Conservation (phyloP, 106 monocot species). For the Dendrobium nobile region DNA sequence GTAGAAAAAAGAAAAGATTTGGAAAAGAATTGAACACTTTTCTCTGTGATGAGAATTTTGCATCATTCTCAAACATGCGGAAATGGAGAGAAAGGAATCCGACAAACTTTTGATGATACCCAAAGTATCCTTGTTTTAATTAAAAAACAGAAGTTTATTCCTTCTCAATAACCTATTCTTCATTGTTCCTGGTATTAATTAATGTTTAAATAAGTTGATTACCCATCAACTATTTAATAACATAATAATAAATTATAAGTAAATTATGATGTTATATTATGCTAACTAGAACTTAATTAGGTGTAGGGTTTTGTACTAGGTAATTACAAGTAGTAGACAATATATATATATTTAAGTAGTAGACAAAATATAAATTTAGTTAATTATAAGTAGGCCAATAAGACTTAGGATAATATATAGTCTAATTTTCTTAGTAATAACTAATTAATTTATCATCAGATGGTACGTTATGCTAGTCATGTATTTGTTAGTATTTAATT, state of each 20-base stretch:
- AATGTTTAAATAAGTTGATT: neutral
- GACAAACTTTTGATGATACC: neutral
- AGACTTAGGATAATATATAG: neutral
- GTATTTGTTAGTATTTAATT: no score
- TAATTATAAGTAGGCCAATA: neutral
- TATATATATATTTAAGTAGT: neutral
- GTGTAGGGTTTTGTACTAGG: neutral
- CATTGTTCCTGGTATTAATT: neutral
- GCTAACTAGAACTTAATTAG: neutral
- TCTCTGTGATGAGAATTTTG: no score
- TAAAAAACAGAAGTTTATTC: neutral
- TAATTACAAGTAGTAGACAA: neutral
- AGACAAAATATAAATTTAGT: neutral
- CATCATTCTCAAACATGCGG: no score
- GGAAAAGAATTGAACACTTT: no score
- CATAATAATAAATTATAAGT: neutral
- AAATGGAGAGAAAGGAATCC: no score
- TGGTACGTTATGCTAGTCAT: no score
- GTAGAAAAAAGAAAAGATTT: neutral
- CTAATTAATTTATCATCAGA: no score
- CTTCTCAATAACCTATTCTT: neutral
- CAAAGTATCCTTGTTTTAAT: neutral
- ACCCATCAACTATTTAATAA: neutral
- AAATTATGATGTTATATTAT: neutral
- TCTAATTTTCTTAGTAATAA: neutral